These are phyloP conservation scores for Ophiosphaerella herpotricha DNA, from an alignment of 2,329 filamentous ascomycete species.

Conservation along the genomic window DNA sequence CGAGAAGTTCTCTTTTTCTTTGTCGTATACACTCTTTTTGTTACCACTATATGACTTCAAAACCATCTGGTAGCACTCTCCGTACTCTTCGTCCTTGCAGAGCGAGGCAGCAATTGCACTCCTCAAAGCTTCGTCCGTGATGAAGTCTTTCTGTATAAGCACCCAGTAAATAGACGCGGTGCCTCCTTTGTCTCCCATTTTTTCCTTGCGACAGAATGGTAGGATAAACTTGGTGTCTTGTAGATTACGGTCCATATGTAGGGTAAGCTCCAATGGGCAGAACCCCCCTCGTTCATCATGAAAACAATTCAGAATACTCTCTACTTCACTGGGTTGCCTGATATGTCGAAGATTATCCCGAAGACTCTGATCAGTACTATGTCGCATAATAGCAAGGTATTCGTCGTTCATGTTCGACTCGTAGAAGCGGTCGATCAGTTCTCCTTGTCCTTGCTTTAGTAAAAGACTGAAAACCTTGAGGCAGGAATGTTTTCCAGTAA, in stretches of 20 bases:
- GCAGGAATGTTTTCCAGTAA: conserved; percentile 7
- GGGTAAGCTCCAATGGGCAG: conserved; percentile 17
- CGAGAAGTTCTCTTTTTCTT: conserved; percentile 37
- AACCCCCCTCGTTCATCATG: conserved; percentile 26
- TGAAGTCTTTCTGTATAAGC: conserved; percentile 20
- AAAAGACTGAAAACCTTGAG: conserved; percentile 32
- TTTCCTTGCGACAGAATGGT: conserved; percentile 29
- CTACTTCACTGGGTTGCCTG: not conserved
- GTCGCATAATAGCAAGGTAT: conserved; percentile 4
- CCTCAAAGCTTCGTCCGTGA: conserved; percentile 12
- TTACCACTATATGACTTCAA: conserved; percentile 32
- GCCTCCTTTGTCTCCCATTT: conserved; percentile 27
- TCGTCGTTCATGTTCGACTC: conserved; percentile 16
- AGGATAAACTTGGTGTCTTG: conserved; percentile 16
- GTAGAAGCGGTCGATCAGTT: conserved; percentile 25
- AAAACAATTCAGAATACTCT: conserved; percentile 17
- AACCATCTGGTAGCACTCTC: conserved; percentile 33
- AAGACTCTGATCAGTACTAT: not conserved
- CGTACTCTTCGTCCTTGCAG: conserved; percentile 11
- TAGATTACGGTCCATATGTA: conserved; percentile 11
- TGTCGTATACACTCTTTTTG: conserved; percentile 23
- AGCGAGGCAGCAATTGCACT: conserved; percentile 8
- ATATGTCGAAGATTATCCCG: not conserved
- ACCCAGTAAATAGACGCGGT: conserved; percentile 32
- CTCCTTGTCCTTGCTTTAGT: conserved; percentile 16